These are phyloP conservation scores for Saccharomycopsis vini DNA, from an alignment of 805 yeast genomes.

Conservation along the genomic window DNA sequence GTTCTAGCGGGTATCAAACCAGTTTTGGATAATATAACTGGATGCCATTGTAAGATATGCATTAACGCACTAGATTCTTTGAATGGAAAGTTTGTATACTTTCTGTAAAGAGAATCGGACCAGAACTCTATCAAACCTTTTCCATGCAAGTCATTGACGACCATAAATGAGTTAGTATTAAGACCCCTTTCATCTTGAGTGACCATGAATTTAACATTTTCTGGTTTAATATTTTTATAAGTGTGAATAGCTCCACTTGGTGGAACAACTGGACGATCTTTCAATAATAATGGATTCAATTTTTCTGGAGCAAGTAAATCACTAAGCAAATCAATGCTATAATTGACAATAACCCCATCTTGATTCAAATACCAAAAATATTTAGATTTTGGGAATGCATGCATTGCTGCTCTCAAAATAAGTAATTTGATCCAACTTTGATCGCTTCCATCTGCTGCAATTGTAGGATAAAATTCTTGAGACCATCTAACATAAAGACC, in stretches of 20 bases:
- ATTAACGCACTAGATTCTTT: conserved; percentile 59
- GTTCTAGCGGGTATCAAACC: conserved; percentile 61
- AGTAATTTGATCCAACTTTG: conserved; percentile 57
- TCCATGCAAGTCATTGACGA: conserved; percentile 57
- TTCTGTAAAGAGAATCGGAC: conserved; percentile 62
- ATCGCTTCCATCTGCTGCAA: conserved; percentile 39
- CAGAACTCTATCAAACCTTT: conserved; percentile 70
- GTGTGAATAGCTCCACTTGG: conserved; percentile 63
- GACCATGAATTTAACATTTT: conserved; percentile 48
- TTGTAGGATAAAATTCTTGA: conserved; percentile 67
- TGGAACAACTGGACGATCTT: conserved; percentile 66
- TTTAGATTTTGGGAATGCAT: conserved; percentile 84
- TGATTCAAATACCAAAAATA: conserved; percentile 86
- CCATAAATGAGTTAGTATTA: conserved; percentile 62
- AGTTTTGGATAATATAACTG: conserved; percentile 61
- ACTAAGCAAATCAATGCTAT: conserved; percentile 48
- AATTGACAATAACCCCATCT: conserved; percentile 67
- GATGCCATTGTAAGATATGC: conserved; percentile 96
- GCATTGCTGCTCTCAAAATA: conserved; percentile 78
- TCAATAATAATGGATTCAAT: conserved; percentile 53
- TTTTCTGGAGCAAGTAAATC: conserved; percentile 53
- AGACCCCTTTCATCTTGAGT: conserved; percentile 62
- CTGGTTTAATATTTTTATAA: conserved; percentile 48
- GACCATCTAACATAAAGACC: conserved; percentile 81
- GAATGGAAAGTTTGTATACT: conserved; percentile 50